A percentile compares a stretch with the other conserved stretches of the same genome.
Evolutionary conservation across 805 yeast species (phyloP).

Genomic region (Saturnispora sekii): DNA sequence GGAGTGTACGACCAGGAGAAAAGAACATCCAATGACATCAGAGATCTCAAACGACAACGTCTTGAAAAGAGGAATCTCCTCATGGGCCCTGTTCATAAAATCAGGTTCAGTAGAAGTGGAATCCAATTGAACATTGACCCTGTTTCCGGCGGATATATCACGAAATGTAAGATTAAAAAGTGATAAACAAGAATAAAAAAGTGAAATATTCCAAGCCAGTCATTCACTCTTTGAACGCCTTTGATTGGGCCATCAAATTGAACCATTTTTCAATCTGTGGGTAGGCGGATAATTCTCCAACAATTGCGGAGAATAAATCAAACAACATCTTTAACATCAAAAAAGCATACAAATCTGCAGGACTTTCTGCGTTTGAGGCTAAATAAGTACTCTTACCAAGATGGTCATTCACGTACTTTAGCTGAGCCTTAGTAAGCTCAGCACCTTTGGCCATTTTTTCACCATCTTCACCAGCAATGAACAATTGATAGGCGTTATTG

Average conservation of each 20-base stretch:
- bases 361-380: neutral
- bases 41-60: neutral
- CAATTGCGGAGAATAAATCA: neutral
- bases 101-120: conserved; percentile 29
- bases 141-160: conserved; percentile 18
- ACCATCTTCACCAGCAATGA: neutral
- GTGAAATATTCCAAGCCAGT: too few relatives aligned
- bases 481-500: conserved; percentile 19
- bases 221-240: neutral
- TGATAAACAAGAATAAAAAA: neutral
- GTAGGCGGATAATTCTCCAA: conserved; percentile 14
- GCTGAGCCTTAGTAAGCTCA: neutral
- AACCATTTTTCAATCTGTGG: conserved; percentile 39
- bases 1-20: conserved; percentile 5
- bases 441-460: conserved; percentile 1
- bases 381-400: conserved; percentile 1
- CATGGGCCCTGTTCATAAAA: conserved; percentile 30
- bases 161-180: neutral
- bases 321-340: neutral
- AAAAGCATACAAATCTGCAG: conserved; percentile 2
- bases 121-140: conserved; percentile 34
- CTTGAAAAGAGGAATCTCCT: conserved; percentile 14
- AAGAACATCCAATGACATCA: neutral
- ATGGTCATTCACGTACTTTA: conserved; percentile 4
- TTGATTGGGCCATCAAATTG: neutral